Conservation (phyloP, 495 filamentous ascomycete genomes). For the Xylaria palmicola region DNA sequence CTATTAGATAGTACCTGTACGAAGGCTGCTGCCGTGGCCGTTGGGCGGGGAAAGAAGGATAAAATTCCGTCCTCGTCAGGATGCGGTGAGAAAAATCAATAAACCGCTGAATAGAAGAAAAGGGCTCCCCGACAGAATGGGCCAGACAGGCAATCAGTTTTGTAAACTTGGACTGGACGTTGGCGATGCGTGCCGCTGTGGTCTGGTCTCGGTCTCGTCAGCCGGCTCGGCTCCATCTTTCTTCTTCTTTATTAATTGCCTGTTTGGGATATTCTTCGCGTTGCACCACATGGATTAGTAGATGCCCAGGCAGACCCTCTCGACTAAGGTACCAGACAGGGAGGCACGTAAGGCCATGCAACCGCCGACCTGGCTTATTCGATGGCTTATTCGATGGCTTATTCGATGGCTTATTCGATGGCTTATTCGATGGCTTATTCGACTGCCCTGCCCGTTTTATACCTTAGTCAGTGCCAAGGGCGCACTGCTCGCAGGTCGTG, state of each 20-base stretch:
- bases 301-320: background rate
- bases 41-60: background rate
- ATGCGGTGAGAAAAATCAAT: background rate
- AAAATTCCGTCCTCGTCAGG: too few relatives aligned
- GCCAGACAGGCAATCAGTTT: too few relatives aligned
- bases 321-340: slow-evolving; percentile 5
- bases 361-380: too few relatives aligned
- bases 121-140: too few relatives aligned
- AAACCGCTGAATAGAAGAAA: background rate
- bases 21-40: background rate
- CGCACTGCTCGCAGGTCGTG: too few relatives aligned
- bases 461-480: too few relatives aligned
- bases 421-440: too few relatives aligned
- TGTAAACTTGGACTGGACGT: slow-evolving; percentile 2
- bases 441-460: too few relatives aligned
- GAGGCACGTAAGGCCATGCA: too few relatives aligned
- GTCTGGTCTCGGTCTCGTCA: too few relatives aligned
- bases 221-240: background rate
- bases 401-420: too few relatives aligned
- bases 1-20: background rate
- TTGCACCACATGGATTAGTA: slow-evolving; percentile 2
- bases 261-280: slow-evolving; percentile 3
- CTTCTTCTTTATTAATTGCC: slow-evolving; percentile 6
- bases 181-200: background rate
- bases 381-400: too few relatives aligned